Evolutionary conservation across 2,329 filamentous ascomycete genomes (phyloP).

Genomic region (Fusarium goolgardi): DNA sequence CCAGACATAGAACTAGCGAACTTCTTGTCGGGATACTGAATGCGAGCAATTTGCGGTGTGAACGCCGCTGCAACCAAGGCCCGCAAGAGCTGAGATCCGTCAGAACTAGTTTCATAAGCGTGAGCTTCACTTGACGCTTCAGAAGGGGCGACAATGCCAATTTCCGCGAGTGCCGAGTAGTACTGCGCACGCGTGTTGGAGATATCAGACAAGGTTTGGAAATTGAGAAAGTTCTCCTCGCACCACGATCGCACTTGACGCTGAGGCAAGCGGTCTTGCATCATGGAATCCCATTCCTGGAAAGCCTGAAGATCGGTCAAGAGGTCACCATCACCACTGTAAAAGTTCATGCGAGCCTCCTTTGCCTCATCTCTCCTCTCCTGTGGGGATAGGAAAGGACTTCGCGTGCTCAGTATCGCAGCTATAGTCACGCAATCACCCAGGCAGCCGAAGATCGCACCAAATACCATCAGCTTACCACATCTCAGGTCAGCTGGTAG

Average conservation of each 20-base stretch:
- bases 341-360: constrained; percentile 79
- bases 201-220: constrained; percentile 88
- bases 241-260: constrained; percentile 81
- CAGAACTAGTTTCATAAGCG: constrained; percentile 31
- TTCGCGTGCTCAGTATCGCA: constrained; percentile 88
- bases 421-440: constrained; percentile 90
- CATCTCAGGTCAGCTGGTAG: constrained; percentile 93
- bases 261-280: constrained; percentile 67
- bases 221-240: constrained; percentile 84
- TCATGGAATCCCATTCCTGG: constrained; percentile 80
- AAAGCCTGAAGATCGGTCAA: constrained; percentile 88
- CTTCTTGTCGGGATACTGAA: constrained; percentile 95
- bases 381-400: constrained; percentile 85
- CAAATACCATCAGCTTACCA: constrained; percentile 95
- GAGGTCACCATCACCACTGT: constrained; percentile 83
- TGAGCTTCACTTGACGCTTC: constrained; percentile 49
- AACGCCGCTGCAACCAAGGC: constrained; percentile 80
- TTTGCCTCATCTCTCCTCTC: constrained; percentile 86
- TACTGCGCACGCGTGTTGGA: constrained; percentile 88
- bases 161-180: constrained; percentile 84
- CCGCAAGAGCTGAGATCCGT: constrained; percentile 67
- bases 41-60: constrained; percentile 88
- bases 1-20: constrained; percentile 89
- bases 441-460: constrained; percentile 91
- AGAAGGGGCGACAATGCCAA: constrained; percentile 74